Conservation (phyloP, 768 basidiomycete species). For the Serpula lacrymans region DNA sequence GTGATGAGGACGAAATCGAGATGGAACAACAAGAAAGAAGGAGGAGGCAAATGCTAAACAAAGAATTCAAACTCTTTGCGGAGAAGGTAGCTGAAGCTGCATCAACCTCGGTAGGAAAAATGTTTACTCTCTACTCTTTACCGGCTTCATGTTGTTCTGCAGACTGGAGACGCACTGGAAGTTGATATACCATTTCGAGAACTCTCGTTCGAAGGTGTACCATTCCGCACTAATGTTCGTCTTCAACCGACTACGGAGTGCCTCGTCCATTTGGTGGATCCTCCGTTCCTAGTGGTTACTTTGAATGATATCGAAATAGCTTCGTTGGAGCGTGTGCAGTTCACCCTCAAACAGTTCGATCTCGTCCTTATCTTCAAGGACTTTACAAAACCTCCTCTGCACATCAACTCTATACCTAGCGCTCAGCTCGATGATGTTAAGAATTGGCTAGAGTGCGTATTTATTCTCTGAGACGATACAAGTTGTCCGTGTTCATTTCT, state of each 20-base stretch:
- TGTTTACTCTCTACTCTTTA: neutral
- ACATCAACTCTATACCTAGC: slow-evolving; percentile 95
- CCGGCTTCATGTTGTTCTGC: slow-evolving; percentile 14
- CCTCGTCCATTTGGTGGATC: slow-evolving; percentile 91
- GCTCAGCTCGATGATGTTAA: slow-evolving; percentile 94
- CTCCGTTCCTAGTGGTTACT: slow-evolving; percentile 94
- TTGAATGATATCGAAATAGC: slow-evolving; percentile 94
- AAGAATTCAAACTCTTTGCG: slow-evolving; percentile 90
- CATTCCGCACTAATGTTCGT: slow-evolving; percentile 91
- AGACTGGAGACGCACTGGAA: slow-evolving; percentile 83
- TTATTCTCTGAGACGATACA: neutral
- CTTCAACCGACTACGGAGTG: slow-evolving; percentile 97
- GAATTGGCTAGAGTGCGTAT: slow-evolving; percentile 93
- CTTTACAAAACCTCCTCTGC: slow-evolving; percentile 86
- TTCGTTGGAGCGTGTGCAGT: slow-evolving; percentile 95
- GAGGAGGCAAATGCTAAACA: slow-evolving; percentile 84
- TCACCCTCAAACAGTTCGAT: slow-evolving; percentile 95
- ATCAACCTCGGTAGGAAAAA: slow-evolving; percentile 59
- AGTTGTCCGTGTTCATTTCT: slow-evolving; percentile 4
- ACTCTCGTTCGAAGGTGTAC: slow-evolving; percentile 95
- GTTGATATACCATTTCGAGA: slow-evolving; percentile 97
- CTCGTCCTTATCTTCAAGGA: slow-evolving; percentile 97
- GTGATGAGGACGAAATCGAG: slow-evolving; percentile 98
- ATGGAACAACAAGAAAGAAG: slow-evolving; percentile 97
- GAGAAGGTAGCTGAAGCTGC: slow-evolving; percentile 88